Evolutionary conservation across 2,329 filamentous ascomycete genomes (phyloP).

Genomic region (Arthrobotrys entomopaga): DNA sequence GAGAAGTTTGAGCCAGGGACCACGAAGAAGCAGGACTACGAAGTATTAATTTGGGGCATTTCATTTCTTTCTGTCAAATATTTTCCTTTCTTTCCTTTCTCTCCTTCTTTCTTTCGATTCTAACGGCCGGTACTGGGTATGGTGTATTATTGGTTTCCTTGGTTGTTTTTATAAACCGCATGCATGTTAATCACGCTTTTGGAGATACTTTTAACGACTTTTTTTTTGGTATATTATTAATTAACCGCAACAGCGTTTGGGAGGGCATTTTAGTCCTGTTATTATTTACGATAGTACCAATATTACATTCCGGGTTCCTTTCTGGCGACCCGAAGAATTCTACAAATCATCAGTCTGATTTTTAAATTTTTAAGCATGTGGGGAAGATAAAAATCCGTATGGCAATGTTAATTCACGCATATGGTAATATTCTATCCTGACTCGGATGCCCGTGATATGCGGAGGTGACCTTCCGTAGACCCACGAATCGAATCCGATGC

Average conservation of each 20-base stretch:
- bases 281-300: not conserved
- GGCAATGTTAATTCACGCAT: no score
- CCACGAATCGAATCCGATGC: not conserved
- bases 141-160: constrained; percentile 7
- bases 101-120: not conserved
- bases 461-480: not conserved
- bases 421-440: no score
- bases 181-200: not conserved
- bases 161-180: not conserved
- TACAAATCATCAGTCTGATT: no score
- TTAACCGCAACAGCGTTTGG: not conserved
- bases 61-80: constrained; percentile 8
- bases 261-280: no score
- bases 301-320: not conserved
- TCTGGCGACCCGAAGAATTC: no score
- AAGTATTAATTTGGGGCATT: constrained; percentile 32
- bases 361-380: no score
- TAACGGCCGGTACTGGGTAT: constrained; percentile 8
- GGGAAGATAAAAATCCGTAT: no score
- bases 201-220: not conserved
- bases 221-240: not conserved
- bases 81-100: not conserved
- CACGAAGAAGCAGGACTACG: constrained; percentile 33
- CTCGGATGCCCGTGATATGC: not conserved
- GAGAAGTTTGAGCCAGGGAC: constrained; percentile 44